A percentile compares a stretch with the other conserved stretches of the same genome.
Evolutionary conservation across 2,329 filamentous ascomycete genomes (phyloP).

Genomic region (Talaromyces sp.): DNA sequence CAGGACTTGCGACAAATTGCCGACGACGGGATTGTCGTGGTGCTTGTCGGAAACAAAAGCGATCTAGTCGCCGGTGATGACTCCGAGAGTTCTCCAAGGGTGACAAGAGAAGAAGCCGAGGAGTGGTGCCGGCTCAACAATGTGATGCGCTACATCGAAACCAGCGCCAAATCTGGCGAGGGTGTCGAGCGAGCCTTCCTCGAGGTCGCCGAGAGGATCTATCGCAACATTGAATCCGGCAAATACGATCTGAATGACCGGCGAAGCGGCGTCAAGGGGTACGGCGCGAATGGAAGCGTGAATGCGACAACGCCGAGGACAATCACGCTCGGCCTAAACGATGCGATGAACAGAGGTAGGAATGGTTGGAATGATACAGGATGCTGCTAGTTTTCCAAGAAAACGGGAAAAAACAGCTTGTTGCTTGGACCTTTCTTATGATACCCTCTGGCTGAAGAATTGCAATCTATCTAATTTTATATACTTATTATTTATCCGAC

Average conservation of each 20-base stretch:
- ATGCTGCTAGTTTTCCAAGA: constrained; percentile 30
- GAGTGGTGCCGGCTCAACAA: constrained; percentile 84
- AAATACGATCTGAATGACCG: constrained; percentile 92
- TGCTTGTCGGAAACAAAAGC: constrained; percentile 92
- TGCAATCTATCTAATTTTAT: neutral
- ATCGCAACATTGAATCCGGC: constrained; percentile 92
- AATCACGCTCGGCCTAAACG: constrained; percentile 42
- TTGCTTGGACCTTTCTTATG: neutral
- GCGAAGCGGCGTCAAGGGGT: constrained; percentile 79
- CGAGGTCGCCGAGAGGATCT: constrained; percentile 90
- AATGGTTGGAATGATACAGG: constrained; percentile 29
- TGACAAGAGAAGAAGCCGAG: constrained; percentile 76
- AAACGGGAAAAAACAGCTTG: neutral
- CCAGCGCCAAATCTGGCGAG: constrained; percentile 89
- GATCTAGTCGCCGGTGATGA: constrained; percentile 56
- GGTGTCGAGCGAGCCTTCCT: constrained; percentile 91
- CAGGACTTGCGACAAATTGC: constrained; percentile 91
- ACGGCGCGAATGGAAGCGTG: constrained; percentile 35
- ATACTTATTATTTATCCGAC: neutral
- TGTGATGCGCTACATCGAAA: constrained; percentile 91
- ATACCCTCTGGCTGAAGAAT: neutral
- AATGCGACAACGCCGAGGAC: constrained; percentile 33
- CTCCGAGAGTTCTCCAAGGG: constrained; percentile 49
- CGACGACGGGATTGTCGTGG: constrained; percentile 89
- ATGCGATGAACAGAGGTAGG: constrained; percentile 40